phyloP scores from a whole-genome alignment of 148 eudicot species.

The Heliamphora exappendiculata region DNA sequence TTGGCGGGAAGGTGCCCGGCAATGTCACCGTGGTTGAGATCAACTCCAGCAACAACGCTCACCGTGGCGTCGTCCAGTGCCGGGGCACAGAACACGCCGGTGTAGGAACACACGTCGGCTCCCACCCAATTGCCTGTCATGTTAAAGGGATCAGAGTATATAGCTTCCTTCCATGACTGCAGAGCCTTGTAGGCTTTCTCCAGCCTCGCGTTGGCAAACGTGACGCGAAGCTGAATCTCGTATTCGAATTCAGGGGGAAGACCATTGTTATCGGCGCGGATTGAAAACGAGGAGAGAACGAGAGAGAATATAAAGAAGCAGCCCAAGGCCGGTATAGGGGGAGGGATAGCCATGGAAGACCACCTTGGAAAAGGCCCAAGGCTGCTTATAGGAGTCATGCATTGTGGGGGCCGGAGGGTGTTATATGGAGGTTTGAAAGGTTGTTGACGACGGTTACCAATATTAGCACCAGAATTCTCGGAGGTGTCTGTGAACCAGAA shows the following conservation, averaged over 20 bases:
- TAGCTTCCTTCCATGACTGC: not conserved
- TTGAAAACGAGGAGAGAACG: not conserved
- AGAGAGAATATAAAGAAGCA: conserved; percentile 1
- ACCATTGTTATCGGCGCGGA: not conserved
- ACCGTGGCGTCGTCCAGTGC: conserved; percentile 15
- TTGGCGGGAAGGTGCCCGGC: conserved; percentile 13
- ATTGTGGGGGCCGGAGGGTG: not conserved
- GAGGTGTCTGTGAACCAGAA: not conserved
- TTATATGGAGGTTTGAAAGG: conserved; percentile 4
- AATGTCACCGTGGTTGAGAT: conserved; percentile 16
- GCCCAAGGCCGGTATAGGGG: not conserved
- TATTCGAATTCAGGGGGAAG: conserved; percentile 1
- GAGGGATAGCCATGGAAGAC: not conserved
- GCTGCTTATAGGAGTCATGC: conserved; percentile 6
- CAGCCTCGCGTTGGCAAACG: not conserved
- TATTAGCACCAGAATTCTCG: not conserved
- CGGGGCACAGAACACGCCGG: conserved; percentile 15
- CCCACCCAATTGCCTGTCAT: conserved; percentile 10
- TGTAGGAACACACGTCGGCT: conserved; percentile 15
- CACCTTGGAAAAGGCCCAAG: conserved; percentile 8
- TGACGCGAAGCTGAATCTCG: not conserved
- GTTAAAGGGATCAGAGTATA: not conserved
- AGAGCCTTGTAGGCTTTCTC: conserved; percentile 4
- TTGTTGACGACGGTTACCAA: not conserved
- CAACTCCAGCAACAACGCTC: conserved; percentile 15